Percentiles rank a stretch among this genome's conserved stretches.
Conservation (phyloP, 2,329 filamentous ascomycete species). For the Tolypocladium amazonense region DNA sequence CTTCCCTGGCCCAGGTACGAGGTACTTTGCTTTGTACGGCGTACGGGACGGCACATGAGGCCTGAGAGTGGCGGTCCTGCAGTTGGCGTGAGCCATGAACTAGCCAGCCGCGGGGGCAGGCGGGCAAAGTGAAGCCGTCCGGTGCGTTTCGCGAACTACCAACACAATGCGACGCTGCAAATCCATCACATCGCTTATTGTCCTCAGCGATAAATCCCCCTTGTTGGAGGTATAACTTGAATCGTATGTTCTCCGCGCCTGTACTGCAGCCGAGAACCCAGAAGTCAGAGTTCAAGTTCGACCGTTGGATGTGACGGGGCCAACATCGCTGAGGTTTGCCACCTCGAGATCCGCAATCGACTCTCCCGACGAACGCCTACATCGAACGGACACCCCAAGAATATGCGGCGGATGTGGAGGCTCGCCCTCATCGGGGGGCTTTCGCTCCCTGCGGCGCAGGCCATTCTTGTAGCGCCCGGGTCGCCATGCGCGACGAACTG, state of each 20-base stretch:
- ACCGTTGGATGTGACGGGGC: background rate
- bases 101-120: too few relatives aligned
- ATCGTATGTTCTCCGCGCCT: background rate
- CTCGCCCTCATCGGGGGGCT: background rate
- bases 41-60: background rate
- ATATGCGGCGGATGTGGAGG: background rate
- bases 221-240: background rate
- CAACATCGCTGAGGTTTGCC: background rate
- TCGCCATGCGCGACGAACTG: constrained; percentile 41
- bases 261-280: background rate
- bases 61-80: background rate
- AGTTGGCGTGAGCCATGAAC: background rate
- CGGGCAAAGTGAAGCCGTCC: background rate
- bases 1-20: background rate
- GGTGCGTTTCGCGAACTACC: background rate
- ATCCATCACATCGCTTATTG: background rate
- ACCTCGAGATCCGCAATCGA: background rate
- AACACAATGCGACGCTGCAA: background rate
- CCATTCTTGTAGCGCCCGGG: constrained; percentile 31
- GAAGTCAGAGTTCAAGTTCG: background rate
- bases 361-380: background rate
- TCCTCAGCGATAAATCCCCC: background rate
- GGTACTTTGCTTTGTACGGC: background rate
- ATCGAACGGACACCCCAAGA: background rate
- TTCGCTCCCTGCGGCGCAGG: constrained; percentile 9